Base-by-base conservation (phyloP, 768 basidiomycete species). In the Naganishia friedmannii region DNA sequence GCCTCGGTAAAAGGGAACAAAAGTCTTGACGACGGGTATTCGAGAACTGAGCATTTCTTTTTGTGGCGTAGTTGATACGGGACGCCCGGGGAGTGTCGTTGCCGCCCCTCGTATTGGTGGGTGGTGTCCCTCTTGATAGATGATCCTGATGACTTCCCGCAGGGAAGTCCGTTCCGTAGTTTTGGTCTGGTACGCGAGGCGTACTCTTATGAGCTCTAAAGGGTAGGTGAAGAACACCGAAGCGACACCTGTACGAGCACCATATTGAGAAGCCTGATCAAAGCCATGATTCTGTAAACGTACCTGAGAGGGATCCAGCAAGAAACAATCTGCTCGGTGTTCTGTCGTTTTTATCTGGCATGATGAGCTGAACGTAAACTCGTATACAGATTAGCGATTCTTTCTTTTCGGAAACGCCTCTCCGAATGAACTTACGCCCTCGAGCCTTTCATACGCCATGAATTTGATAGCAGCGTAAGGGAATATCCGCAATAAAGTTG, bases 381-480 rank as follows among this genome's bases (percentile, higher is more conserved):
- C 23, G 19, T 19, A 69, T 15, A n/a, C 29, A 28, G 29, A 3
- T n/a, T 48, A 56, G 37, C 32, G 23, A 45, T 29, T n/a, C 23
- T 23, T 34, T n/a, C n/a, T n/a, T n/a, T n/a, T n/a, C n/a, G n/a
- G n/a, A n/a, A n/a, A 65, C 37, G 6, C 48, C 68, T 42, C 6
- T 17, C 28, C 12, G 34, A 21, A 31, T 55, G 21, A 85, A 77
- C 81, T 66, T 74, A 94, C 92, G 72, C 86, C 78, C 81, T 91
- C 90, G 68, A 90, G 83, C 78, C 91, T 87, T 80, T 97, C 95
- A 78, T 97, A 99, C 4, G 90, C 87, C 89, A 97, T 93, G 78
- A 93, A 99, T 81, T 94, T 96, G 82, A 98, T 90, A 70, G 89
- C 92, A 32, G 96, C 96, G 77, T 98, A 97, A 9, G 96, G 96